phyloP scores from a whole-genome alignment of 1,284 basidiomycete genomes.

The Trichosporon faecale region DNA sequence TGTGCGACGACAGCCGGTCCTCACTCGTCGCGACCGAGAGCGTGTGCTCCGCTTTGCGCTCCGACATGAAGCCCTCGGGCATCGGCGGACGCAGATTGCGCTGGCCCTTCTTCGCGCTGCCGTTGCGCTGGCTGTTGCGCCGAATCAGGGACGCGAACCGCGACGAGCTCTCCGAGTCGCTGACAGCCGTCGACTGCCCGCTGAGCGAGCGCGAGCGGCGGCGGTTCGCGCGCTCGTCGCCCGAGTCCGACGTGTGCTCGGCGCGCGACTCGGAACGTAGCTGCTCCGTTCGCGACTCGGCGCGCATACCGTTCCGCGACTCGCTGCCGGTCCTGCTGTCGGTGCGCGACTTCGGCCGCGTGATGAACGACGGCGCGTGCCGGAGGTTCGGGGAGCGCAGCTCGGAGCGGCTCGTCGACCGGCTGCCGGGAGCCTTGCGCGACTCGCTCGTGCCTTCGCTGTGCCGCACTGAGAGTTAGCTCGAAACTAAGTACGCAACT shows the following conservation, averaged over 20 bases:
- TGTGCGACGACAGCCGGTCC: neutral
- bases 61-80: neutral
- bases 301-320: constrained; percentile 4
- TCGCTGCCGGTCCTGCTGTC: neutral
- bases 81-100: constrained; percentile 1
- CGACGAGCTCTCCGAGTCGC: constrained; percentile 10
- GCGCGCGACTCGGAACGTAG: constrained; percentile 10
- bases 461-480: neutral
- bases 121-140: constrained; percentile 10
- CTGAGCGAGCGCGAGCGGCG: constrained; percentile 16
- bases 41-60: neutral
- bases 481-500: neutral
- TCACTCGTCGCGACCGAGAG: neutral
- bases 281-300: constrained; percentile 9
- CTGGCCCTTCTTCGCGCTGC: neutral
- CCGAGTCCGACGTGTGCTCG: neutral
- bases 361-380: constrained; percentile 11
- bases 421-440: neutral
- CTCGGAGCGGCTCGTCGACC: neutral
- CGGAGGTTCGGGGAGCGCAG: neutral
- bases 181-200: neutral
- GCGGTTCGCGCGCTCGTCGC: constrained; percentile 2
- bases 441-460: neutral
- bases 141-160: constrained; percentile 9
- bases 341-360: constrained; percentile 4